phyloP scores from a whole-genome alignment of 1,284 basidiomycete species.

The Wallemia hederae region DNA sequence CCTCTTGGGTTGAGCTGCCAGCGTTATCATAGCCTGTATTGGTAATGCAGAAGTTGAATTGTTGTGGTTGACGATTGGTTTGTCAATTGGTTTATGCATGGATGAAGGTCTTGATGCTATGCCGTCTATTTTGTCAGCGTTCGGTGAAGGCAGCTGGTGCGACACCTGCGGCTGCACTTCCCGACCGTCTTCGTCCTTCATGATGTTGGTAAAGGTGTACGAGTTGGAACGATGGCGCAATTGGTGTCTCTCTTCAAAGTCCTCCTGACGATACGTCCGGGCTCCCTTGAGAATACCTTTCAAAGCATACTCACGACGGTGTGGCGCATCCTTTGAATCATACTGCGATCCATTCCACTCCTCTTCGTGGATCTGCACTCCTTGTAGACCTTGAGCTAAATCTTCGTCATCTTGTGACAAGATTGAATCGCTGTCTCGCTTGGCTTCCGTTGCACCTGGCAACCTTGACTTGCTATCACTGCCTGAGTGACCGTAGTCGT shows the following conservation, averaged over 20 bases:
- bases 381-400: neutral
- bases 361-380: neutral
- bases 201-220: conserved; percentile 27
- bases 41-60: conserved; percentile 67
- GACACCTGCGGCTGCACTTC: neutral
- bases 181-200: conserved; percentile 28
- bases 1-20: conserved; percentile 24
- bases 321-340: neutral
- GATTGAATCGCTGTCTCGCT: neutral
- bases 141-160: conserved; percentile 31
- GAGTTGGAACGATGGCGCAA: conserved; percentile 40
- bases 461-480: neutral
- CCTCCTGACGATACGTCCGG: conserved; percentile 29
- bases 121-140: conserved; percentile 61
- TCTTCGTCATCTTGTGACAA: neutral
- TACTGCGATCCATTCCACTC: neutral
- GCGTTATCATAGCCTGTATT: conserved; percentile 18
- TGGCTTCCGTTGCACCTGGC: neutral
- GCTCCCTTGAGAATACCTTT: conserved; percentile 13
- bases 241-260: conserved; percentile 21
- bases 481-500: neutral
- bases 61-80: conserved; percentile 39
- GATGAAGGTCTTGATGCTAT: conserved; percentile 30
- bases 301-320: neutral
- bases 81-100: conserved; percentile 23